phyloP scores from a whole-genome alignment of 2,329 filamentous ascomycete genomes.

The Allantophomopsis lycopodina region DNA sequence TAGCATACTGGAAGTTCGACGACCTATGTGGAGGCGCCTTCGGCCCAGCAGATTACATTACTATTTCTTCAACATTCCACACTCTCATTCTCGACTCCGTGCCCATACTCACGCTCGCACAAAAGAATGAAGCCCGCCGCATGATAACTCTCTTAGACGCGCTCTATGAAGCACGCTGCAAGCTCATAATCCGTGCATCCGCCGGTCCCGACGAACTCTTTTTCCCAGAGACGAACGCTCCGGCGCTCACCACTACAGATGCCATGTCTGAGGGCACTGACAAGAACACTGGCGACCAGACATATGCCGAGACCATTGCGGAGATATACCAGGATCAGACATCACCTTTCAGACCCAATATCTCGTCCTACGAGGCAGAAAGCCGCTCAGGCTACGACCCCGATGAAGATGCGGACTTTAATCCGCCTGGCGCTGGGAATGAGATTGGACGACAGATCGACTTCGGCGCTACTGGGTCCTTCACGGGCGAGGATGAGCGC shows the following conservation, averaged over 20 bases:
- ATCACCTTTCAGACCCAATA: slow-evolving; percentile 67
- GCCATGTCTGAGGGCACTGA: slow-evolving; percentile 22
- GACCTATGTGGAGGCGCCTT: slow-evolving; percentile 51
- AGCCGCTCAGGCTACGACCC: slow-evolving; percentile 34
- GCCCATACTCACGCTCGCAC: slow-evolving; percentile 49
- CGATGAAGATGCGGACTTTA: slow-evolving; percentile 43
- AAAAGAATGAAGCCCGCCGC: slow-evolving; percentile 70
- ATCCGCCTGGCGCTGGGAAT: slow-evolving; percentile 18
- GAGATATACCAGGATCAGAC: slow-evolving; percentile 70
- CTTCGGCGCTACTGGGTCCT: slow-evolving; percentile 52
- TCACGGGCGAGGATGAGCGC: slow-evolving; percentile 69
- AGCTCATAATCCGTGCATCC: slow-evolving; percentile 54
- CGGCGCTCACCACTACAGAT: slow-evolving; percentile 4
- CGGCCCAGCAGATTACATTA: slow-evolving; percentile 73
- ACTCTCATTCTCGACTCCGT: slow-evolving; percentile 62
- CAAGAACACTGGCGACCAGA: slow-evolving; percentile 29
- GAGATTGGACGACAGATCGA: slow-evolving; percentile 31
- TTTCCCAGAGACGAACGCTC: slow-evolving; percentile 44
- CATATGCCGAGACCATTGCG: slow-evolving; percentile 50
- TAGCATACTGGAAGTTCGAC: slow-evolving; percentile 52
- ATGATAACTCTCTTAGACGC: slow-evolving; percentile 74
- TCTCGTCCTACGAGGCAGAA: slow-evolving; percentile 45
- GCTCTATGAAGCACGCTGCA: slow-evolving; percentile 70
- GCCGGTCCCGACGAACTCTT: slow-evolving; percentile 62
- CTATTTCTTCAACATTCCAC: slow-evolving; percentile 66